Evolutionary conservation across 2,329 filamentous ascomycete species (phyloP).

Genomic region (Cladosporium sp.): DNA sequence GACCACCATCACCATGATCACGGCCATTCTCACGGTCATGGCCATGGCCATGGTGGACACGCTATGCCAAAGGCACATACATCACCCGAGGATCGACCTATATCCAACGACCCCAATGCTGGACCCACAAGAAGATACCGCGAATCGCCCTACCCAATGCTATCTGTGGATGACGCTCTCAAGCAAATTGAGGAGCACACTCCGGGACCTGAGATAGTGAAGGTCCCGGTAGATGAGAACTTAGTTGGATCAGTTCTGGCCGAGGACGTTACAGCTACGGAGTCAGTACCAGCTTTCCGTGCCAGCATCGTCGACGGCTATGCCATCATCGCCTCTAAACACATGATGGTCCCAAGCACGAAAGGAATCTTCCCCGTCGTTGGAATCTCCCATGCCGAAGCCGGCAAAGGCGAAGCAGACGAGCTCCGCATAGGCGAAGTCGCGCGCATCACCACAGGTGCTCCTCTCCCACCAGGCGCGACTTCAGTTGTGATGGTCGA

Average conservation of each 20-base stretch:
- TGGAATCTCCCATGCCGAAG: slow-evolving; percentile 79
- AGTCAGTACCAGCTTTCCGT: slow-evolving; percentile 86
- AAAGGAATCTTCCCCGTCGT: slow-evolving; percentile 83
- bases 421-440: slow-evolving; percentile 69
- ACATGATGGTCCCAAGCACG: slow-evolving; percentile 49
- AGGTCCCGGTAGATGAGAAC: slow-evolving; percentile 56
- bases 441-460: slow-evolving; percentile 89
- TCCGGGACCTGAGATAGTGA: slow-evolving; percentile 56
- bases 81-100: slow-evolving; percentile 52
- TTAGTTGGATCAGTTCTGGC: slow-evolving; percentile 78
- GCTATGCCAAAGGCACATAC: slow-evolving; percentile 65
- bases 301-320: slow-evolving; percentile 98
- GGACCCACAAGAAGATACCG: slow-evolving; percentile 68
- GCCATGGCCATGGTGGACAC: slow-evolving; percentile 54
- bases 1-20: slow-evolving; percentile 36
- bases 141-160: slow-evolving; percentile 87
- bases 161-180: slow-evolving; percentile 78
- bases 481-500: slow-evolving; percentile 97
- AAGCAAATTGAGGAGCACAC: slow-evolving; percentile 68
- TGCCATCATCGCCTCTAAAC: slow-evolving; percentile 62
- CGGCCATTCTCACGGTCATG: slow-evolving; percentile 41
- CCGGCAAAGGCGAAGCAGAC: slow-evolving; percentile 62
- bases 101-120: slow-evolving; percentile 57
- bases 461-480: slow-evolving; percentile 81
- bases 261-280: slow-evolving; percentile 72